These are phyloP conservation scores for Alternaria triticina DNA, from an alignment of 2,329 filamentous ascomycete species.

Conservation along the genomic window DNA sequence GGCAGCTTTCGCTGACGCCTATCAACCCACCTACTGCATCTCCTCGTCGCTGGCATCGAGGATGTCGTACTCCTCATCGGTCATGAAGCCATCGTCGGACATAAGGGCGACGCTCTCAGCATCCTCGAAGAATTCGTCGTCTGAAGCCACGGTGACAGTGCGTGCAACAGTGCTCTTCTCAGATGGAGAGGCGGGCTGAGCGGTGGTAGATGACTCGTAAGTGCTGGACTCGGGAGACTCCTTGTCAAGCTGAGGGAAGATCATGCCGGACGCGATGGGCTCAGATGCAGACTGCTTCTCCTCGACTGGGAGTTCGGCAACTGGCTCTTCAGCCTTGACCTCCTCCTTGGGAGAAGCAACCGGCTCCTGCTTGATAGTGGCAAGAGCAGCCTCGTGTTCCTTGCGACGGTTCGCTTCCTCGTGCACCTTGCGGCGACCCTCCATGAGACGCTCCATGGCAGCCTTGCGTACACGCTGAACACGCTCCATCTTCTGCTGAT, in stretches of 20 bases:
- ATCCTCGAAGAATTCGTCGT: conserved; percentile 64
- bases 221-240: conserved; percentile 84
- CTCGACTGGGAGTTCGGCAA: conserved; percentile 43
- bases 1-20: not conserved
- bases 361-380: conserved; percentile 36
- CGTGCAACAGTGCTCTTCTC: conserved; percentile 40
- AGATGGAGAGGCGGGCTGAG: conserved; percentile 33
- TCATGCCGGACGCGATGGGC: conserved; percentile 68
- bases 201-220: conserved; percentile 63
- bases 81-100: conserved; percentile 79
- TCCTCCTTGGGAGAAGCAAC: conserved; percentile 29
- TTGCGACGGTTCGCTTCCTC: conserved; percentile 37
- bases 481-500: conserved; percentile 37
- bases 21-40: conserved; percentile 17
- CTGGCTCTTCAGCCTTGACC: conserved; percentile 21
- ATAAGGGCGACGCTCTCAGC: conserved; percentile 62
- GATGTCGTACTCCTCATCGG: conserved; percentile 98
- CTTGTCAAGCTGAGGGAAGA: conserved; percentile 95
- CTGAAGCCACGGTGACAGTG: conserved; percentile 47
- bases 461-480: conserved; percentile 44
- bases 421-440: conserved; percentile 41
- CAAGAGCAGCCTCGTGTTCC: conserved; percentile 40
- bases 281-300: conserved; percentile 35
- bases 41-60: conserved; percentile 95
- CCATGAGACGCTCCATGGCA: conserved; percentile 43